phyloP scores from a whole-genome alignment of 176 grass and related monocot species.

The Triticum turgidum region DNA sequence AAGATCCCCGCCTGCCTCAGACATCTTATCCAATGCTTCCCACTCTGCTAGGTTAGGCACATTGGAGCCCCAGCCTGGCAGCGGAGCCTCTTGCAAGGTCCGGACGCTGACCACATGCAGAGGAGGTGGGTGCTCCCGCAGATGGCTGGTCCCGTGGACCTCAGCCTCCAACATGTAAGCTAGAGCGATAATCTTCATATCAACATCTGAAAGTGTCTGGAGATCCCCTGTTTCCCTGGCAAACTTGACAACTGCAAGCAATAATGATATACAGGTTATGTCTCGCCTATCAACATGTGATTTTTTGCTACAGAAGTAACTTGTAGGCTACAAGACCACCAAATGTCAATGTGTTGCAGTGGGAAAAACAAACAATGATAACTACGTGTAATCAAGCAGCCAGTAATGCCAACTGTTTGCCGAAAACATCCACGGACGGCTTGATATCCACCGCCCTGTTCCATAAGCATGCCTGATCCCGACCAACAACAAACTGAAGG shows the following conservation, averaged over 20 bases:
- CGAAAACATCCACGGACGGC: background rate
- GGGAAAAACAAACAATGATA: background rate
- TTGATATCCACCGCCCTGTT: background rate
- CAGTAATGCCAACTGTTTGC: background rate
- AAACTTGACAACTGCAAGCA: constrained; percentile 78
- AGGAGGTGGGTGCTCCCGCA: constrained; percentile 76
- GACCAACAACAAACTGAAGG: no score
- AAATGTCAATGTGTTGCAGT: background rate
- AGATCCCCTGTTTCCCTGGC: constrained; percentile 93
- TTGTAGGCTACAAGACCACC: no score
- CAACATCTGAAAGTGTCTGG: constrained; percentile 91
- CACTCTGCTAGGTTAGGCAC: constrained; percentile 79
- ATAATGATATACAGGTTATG: background rate
- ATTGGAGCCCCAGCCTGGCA: constrained; percentile 91
- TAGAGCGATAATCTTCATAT: constrained; percentile 91
- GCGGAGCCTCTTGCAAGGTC: constrained; percentile 47
- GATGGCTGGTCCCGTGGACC: constrained; percentile 72
- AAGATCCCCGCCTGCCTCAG: constrained; percentile 34
- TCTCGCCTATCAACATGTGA: background rate
- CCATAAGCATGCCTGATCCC: no score
- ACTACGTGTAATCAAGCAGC: background rate
- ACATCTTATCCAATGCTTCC: constrained; percentile 78
- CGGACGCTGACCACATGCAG: constrained; percentile 68
- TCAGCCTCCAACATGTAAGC: constrained; percentile 95
- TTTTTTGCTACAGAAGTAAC: background rate